Evolutionary conservation across 495 filamentous ascomycete genomes (phyloP), one percentile per base, ranked within the genome.

Genomic region (Aspergillus diversus): DNA sequence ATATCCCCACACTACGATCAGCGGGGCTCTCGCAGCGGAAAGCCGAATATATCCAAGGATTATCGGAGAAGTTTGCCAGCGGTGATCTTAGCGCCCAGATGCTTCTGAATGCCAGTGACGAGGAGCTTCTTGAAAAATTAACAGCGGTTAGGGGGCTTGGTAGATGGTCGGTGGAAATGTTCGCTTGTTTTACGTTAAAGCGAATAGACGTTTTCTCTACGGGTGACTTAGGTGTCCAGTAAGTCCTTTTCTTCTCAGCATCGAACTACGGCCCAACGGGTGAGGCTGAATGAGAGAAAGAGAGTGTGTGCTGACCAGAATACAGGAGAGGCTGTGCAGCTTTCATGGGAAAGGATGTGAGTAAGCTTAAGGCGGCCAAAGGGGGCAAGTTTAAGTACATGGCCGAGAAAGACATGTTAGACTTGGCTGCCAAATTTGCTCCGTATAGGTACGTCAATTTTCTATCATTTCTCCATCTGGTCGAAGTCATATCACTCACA

Each of bases 381-480:
- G 89, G 84, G 61, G 91, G 92, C 57, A 97, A 98, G 80, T 97
- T 91, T 87, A 98, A 97, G 81, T 99, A 97, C 71, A 95, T 97
- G 92, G 81, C 83, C 12, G 95, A 99, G 75, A 83, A 85, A 59
- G 95, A 99, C 66, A 98, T 99, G 95, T 72, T 90, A 66, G 88
- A 93, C 66, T 75, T 89, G 56, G 87, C 91, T 4, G 91, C 89
- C 9, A 86, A 84, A 71, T 99, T 96, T 70, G 81, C 84, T 35
- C 93, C 93, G 4, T 97, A 93, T 74, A 84, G 92, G 88, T 84
- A 74, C 80, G 77, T 85, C n/a, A 5, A 49, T 9, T 27, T 48
- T 39, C 27, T 11, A n/a, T 17, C 33, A 33, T 8, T 6, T 17
- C 11, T 47, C 33, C 21, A 5, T 5, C 47, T 17, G 34, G 11